phyloP scores from a whole-genome alignment of 768 basidiomycete species.

The Lactarius indigo region DNA sequence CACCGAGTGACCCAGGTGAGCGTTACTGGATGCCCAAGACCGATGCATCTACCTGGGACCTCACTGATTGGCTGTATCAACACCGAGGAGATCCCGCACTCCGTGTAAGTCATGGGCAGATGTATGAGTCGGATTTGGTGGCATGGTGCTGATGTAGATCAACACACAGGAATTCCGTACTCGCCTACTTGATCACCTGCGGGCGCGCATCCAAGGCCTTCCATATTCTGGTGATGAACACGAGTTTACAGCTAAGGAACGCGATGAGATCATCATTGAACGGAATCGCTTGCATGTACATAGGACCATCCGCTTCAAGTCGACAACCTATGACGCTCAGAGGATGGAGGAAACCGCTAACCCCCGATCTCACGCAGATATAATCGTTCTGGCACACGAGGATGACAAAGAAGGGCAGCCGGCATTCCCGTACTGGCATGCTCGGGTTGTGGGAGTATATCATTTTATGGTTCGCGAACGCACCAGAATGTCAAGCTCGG shows the following conservation, averaged over 20 bases:
- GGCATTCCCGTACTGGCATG: slow-evolving; percentile 32
- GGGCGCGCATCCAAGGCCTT: too few relatives aligned
- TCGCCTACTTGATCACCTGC: too few relatives aligned
- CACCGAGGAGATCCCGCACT: background rate
- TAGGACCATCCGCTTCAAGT: background rate
- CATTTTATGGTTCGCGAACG: slow-evolving; percentile 28
- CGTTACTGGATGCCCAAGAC: background rate
- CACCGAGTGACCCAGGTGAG: background rate
- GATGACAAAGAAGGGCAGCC: too few relatives aligned
- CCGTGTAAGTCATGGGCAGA: background rate
- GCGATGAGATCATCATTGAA: background rate
- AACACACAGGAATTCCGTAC: too few relatives aligned
- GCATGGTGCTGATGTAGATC: too few relatives aligned
- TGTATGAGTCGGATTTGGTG: too few relatives aligned
- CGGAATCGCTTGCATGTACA: background rate
- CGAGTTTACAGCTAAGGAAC: background rate
- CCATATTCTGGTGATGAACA: background rate
- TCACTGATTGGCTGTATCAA: background rate
- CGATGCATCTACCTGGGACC: background rate
- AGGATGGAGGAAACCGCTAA: background rate
- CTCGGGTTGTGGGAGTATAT: slow-evolving; percentile 29
- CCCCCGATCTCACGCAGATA: slow-evolving; percentile 17
- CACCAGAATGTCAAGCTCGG: slow-evolving; percentile 28
- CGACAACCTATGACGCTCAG: background rate
- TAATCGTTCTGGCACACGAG: slow-evolving; percentile 29